Percentiles rank a stretch among this genome's conserved stretches.
Conservation (phyloP, 176 grass and related monocot genomes). For the Oryza coarctata region DNA sequence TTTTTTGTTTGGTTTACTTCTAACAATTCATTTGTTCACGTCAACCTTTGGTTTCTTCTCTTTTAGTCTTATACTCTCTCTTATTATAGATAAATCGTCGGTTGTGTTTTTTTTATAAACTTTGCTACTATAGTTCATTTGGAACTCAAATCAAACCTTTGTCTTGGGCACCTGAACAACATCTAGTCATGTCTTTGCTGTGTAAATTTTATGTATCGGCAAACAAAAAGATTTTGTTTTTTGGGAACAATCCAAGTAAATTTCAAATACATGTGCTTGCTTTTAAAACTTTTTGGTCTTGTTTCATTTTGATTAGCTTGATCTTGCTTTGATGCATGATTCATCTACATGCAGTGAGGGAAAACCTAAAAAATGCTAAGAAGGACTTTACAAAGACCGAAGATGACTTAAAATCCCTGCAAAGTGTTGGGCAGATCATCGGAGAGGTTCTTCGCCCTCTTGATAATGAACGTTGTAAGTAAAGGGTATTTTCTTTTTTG, state of each 20-base stretch:
- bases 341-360: slow-evolving; percentile 63
- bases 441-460: slow-evolving; percentile 98
- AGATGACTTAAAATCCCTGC: slow-evolving; percentile 95
- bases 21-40: neutral
- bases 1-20: neutral
- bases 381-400: slow-evolving; percentile 91
- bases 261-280: neutral
- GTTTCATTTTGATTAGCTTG: neutral
- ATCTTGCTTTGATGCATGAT: slow-evolving; percentile 32
- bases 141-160: neutral
- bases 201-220: neutral
- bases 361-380: slow-evolving; percentile 80
- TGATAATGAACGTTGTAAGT: slow-evolving; percentile 94
- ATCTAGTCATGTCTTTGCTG: neutral
- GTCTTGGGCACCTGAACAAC: neutral
- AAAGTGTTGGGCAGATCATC: slow-evolving; percentile 98
- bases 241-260: neutral
- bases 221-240: neutral
- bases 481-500: neutral
- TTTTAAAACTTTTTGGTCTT: neutral
- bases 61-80: neutral
- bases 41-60: neutral
- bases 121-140: neutral
- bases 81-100: neutral
- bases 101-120: too few relatives aligned